phyloP scores from a whole-genome alignment of 345 rosid genomes.

The Hypericum androsaemum region DNA sequence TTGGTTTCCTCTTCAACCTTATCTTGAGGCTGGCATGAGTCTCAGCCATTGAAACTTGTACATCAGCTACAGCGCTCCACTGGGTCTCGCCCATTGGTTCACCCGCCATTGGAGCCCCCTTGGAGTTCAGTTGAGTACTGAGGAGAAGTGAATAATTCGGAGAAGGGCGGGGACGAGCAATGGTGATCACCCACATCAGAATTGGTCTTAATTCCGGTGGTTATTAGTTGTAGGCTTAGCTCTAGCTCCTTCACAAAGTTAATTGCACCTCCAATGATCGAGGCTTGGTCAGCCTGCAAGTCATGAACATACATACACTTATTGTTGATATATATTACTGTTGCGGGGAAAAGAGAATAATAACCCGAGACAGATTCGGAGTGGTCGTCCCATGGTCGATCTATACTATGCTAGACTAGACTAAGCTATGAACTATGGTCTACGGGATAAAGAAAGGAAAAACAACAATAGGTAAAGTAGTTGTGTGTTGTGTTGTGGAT shows the following conservation, averaged over 20 bases:
- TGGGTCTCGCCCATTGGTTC: slow-evolving; percentile 20
- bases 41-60: slow-evolving; percentile 81
- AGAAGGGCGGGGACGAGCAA: slow-evolving; percentile 26
- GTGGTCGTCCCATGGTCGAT: too few species aligned
- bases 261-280: too few species aligned
- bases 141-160: slow-evolving; percentile 58
- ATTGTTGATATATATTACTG: neutral
- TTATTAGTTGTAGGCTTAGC: slow-evolving; percentile 24
- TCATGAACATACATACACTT: neutral
- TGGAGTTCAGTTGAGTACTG: slow-evolving; percentile 36
- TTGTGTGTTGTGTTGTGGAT: too few species aligned
- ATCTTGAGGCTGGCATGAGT: slow-evolving; percentile 73
- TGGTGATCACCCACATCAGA: slow-evolving; percentile 13
- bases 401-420: too few species aligned
- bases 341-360: too few species aligned
- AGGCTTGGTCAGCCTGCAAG: too few species aligned
- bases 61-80: slow-evolving; percentile 29
- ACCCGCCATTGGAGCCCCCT: slow-evolving; percentile 12
- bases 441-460: too few species aligned
- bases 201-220: slow-evolving; percentile 20
- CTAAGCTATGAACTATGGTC: too few species aligned
- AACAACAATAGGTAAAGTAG: too few species aligned
- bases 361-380: too few species aligned
- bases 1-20: slow-evolving; percentile 53
- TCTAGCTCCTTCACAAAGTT: too few species aligned